These are phyloP conservation scores for Epichloe glyceriae DNA, from an alignment of 2,329 filamentous ascomycete genomes.

Conservation along the genomic window DNA sequence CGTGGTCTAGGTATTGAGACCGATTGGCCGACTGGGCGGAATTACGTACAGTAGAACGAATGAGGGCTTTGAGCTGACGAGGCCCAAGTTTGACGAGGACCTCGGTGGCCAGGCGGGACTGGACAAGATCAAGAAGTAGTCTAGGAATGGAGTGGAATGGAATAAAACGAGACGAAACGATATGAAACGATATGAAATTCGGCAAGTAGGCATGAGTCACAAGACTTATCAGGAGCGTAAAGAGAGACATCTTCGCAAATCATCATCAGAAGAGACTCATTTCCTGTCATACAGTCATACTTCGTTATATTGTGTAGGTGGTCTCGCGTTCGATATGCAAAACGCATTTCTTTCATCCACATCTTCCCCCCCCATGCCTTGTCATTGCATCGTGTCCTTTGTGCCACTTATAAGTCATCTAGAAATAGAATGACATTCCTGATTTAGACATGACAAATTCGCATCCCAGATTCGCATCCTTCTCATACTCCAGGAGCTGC, in stretches of 20 bases:
- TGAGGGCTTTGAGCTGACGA: slow-evolving; percentile 58
- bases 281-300: not conserved
- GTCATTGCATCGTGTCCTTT: not conserved
- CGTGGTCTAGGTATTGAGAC: slow-evolving; percentile 46
- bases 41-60: slow-evolving; percentile 68
- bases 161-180: too few relatives aligned
- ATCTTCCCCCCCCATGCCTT: too few relatives aligned
- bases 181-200: too few relatives aligned
- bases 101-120: slow-evolving; percentile 39
- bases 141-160: not conserved
- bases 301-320: not conserved
- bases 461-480: slow-evolving; percentile 56
- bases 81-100: slow-evolving; percentile 44
- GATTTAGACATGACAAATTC: slow-evolving; percentile 60
- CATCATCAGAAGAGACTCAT: not conserved
- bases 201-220: too few relatives aligned
- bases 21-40: slow-evolving; percentile 68
- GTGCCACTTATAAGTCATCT: slow-evolving; percentile 7
- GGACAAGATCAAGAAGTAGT: slow-evolving; percentile 26
- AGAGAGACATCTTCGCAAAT: too few relatives aligned
- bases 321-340: not conserved
- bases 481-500: slow-evolving; percentile 56
- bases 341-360: not conserved
- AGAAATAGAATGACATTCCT: slow-evolving; percentile 48
- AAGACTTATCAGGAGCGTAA: too few relatives aligned